A percentile compares a stretch with the other conserved stretches of the same genome.
Evolutionary conservation across 176 grass and related monocot species (phyloP).

Genomic region (Tillandsia leiboldiana): DNA sequence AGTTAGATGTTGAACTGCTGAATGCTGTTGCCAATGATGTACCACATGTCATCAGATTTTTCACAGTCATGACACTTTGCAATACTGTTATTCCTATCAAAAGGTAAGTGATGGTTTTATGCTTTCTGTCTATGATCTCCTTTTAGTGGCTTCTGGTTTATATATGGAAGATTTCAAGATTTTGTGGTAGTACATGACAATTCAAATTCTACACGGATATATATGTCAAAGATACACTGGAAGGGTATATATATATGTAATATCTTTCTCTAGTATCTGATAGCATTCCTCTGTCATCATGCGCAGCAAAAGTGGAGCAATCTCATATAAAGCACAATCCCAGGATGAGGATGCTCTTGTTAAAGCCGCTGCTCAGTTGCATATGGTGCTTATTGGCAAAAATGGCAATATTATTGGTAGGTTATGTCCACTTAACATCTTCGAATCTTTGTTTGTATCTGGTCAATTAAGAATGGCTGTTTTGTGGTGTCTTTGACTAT

Average conservation of each 20-base stretch:
- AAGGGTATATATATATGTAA: no score
- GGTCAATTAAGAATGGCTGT: neutral
- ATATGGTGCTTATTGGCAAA: constrained; percentile 75
- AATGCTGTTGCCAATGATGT: constrained; percentile 65
- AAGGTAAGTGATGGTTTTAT: constrained; percentile 32
- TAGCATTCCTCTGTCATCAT: constrained; percentile 20
- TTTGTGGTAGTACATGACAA: no score
- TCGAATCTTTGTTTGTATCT: neutral
- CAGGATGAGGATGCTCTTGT: constrained; percentile 98
- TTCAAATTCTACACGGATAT: no score
- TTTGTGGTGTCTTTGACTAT: neutral
- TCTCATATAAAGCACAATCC: constrained; percentile 87
- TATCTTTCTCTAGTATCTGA: neutral
- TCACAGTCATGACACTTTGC: constrained; percentile 85
- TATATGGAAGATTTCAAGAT: no score
- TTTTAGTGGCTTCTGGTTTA: neutral
- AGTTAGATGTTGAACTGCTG: constrained; percentile 61
- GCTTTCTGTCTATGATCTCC: neutral
- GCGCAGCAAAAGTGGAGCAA: constrained; percentile 43
- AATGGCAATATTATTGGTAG: constrained; percentile 50
- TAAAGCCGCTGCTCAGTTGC: constrained; percentile 53
- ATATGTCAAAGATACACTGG: no score
- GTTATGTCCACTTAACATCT: neutral
- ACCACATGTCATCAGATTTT: constrained; percentile 70
- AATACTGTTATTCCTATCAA: constrained; percentile 85